phyloP scores from a whole-genome alignment of 2,329 filamentous ascomycete species.

The Chrysosporium keratinophilum region DNA sequence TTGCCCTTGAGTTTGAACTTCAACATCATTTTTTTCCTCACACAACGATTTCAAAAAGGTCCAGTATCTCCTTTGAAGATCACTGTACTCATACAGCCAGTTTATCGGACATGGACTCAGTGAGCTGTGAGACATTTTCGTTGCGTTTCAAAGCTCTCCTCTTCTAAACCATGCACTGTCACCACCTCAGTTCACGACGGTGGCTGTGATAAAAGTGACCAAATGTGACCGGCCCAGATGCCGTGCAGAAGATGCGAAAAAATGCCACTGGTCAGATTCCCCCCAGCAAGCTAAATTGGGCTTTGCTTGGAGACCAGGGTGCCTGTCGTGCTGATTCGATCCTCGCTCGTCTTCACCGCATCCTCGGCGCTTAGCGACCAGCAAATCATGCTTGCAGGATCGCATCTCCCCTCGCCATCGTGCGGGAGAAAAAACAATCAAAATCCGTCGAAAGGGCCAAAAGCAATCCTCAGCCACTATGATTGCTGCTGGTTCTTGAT shows the following conservation, averaged over 20 bases:
- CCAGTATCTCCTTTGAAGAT: too few relatives aligned
- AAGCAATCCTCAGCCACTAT: slow-evolving; percentile 1
- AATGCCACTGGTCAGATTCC: neutral
- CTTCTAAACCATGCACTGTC: too few relatives aligned
- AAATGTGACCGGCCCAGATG: slow-evolving; percentile 5
- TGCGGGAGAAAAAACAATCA: neutral
- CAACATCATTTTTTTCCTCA: too few relatives aligned
- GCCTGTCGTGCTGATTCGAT: slow-evolving; percentile 7
- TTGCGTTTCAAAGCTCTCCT: too few relatives aligned
- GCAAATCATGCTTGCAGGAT: slow-evolving; percentile 13
- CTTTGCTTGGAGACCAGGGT: neutral
- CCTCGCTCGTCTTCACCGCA: neutral
- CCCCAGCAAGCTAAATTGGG: too few relatives aligned
- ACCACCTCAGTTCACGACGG: neutral
- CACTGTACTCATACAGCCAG: too few relatives aligned
- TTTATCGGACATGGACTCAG: too few relatives aligned
- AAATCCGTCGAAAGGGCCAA: neutral
- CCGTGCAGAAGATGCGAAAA: neutral
- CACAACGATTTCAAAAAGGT: too few relatives aligned
- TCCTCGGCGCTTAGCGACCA: slow-evolving; percentile 13
- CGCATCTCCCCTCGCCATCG: neutral
- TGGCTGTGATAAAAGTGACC: too few relatives aligned
- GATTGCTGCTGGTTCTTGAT: neutral
- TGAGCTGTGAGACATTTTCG: too few relatives aligned
- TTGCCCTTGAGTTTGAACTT: neutral